Evolutionary conservation across 2,329 filamentous ascomycete genomes (phyloP).

Genomic region (Colletotrichum neosansevieriae): DNA sequence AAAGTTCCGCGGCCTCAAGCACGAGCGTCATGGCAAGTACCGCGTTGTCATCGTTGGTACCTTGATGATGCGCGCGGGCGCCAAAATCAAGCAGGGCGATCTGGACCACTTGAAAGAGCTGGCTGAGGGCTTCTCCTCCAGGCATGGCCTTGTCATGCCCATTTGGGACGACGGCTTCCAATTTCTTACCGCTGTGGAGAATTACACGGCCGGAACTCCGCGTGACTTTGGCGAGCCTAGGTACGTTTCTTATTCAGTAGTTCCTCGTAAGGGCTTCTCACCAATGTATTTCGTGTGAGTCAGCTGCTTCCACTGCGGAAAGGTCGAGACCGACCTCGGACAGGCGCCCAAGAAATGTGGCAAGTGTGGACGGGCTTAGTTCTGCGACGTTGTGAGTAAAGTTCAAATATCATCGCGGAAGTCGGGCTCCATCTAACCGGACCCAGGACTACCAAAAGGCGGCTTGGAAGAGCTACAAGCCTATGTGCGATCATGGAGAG

Average conservation of each 20-base stretch:
- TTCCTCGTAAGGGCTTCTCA: not conserved
- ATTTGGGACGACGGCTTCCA: slow-evolving; percentile 40
- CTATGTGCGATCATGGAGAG: not conserved
- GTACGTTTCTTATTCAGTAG: not conserved
- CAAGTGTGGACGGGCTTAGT: slow-evolving; percentile 39
- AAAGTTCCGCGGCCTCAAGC: slow-evolving; percentile 2
- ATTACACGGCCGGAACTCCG: slow-evolving; percentile 42
- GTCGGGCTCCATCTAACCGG: not conserved
- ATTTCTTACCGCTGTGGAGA: slow-evolving; percentile 41
- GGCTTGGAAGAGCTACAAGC: slow-evolving; percentile 18
- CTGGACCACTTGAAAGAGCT: slow-evolving; percentile 41
- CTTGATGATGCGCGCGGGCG: slow-evolving; percentile 44
- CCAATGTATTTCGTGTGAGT: not conserved
- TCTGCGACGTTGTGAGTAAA: slow-evolving; percentile 39
- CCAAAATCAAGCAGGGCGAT: slow-evolving; percentile 41
- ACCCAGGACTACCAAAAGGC: slow-evolving; percentile 15
- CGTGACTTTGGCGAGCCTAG: slow-evolving; percentile 41
- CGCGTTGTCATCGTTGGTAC: slow-evolving; percentile 41
- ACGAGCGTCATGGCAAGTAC: slow-evolving; percentile 36
- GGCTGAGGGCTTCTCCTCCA: slow-evolving; percentile 30
- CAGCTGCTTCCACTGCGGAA: slow-evolving; percentile 45
- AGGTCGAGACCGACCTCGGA: slow-evolving; percentile 37
- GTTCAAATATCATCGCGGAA: not conserved
- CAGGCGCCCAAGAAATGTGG: slow-evolving; percentile 31
- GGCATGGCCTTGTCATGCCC: not conserved